phyloP scores from a whole-genome alignment of 306 rosid species.

The Spatholobus suberectus region DNA sequence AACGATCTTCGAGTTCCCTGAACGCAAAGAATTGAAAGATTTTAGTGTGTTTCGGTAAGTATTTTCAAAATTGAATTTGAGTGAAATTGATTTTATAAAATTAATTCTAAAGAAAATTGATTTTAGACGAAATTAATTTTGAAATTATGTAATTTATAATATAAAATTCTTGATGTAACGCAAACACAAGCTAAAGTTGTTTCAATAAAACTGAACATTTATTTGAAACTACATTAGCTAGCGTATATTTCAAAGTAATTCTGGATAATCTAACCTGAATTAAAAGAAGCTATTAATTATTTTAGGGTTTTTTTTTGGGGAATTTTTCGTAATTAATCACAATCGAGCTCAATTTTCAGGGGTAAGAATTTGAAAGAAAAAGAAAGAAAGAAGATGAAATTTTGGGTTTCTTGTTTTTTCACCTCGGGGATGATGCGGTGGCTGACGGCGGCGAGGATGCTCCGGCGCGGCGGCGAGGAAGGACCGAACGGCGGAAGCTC shows the following conservation, averaged over 20 bases:
- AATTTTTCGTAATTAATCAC: background rate
- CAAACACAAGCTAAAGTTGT: too few relatives aligned
- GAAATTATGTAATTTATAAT: too few relatives aligned
- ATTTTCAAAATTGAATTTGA: too few relatives aligned
- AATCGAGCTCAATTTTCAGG: conserved; percentile 18
- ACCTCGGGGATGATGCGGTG: conserved; percentile 28
- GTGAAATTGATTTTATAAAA: too few relatives aligned
- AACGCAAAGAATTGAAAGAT: background rate
- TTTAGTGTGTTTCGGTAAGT: background rate
- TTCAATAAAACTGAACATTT: too few relatives aligned
- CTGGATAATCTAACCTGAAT: background rate
- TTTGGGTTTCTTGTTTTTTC: background rate
- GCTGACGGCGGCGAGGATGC: background rate
- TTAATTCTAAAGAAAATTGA: too few relatives aligned
- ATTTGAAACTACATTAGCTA: background rate
- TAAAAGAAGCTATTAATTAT: background rate
- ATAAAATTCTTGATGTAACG: too few relatives aligned
- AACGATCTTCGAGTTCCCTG: conserved; percentile 52
- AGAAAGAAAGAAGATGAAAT: background rate
- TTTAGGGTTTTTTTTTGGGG: background rate
- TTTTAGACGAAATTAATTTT: too few relatives aligned
- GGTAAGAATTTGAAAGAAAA: background rate
- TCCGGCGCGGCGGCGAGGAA: background rate
- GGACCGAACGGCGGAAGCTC: background rate
- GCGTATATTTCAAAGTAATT: background rate